Percentiles rank a stretch among this genome's conserved stretches.
These are phyloP conservation scores for Globisporangium viniferum DNA, from an alignment of 352 stramenopile genomes.

Conservation along the genomic window DNA sequence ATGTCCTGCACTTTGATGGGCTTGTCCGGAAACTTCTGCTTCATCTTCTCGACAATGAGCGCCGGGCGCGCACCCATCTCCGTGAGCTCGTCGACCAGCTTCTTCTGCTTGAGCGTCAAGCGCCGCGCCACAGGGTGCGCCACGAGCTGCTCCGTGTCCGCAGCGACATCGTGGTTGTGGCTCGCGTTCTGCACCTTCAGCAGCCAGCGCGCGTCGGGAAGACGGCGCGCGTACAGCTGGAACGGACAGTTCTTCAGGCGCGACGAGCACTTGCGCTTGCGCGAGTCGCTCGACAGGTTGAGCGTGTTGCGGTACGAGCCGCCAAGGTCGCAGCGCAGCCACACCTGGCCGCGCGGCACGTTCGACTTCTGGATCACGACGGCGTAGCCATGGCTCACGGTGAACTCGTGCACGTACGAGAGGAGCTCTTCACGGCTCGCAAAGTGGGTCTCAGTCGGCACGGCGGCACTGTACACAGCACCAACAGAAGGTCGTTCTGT, in stretches of 20 bases:
- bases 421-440: conserved; percentile 35
- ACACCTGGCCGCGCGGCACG: conserved; percentile 39
- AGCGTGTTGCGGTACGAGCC: conserved; percentile 19
- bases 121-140: conserved; percentile 30
- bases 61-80: conserved; percentile 26
- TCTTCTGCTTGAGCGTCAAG: conserved; percentile 37
- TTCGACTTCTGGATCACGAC: conserved; percentile 51
- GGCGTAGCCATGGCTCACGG: conserved; percentile 35
- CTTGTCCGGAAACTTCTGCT: conserved; percentile 35
- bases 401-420: conserved; percentile 33
- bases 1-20: conserved; percentile 50
- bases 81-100: conserved; percentile 35
- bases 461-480: background rate
- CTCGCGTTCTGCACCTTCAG: conserved; percentile 29
- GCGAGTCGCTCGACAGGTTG: background rate
- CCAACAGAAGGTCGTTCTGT: background rate
- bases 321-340: conserved; percentile 45
- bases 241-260: conserved; percentile 40
- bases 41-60: conserved; percentile 38
- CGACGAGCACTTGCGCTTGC: conserved; percentile 33
- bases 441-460: conserved; percentile 25
- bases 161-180: conserved; percentile 33
- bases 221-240: conserved; percentile 35
- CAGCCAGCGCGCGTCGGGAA: conserved; percentile 26
- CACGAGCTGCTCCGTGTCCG: conserved; percentile 22